phyloP scores from a whole-genome alignment of 352 stramenopile genomes.

The Pythium graminicola region DNA sequence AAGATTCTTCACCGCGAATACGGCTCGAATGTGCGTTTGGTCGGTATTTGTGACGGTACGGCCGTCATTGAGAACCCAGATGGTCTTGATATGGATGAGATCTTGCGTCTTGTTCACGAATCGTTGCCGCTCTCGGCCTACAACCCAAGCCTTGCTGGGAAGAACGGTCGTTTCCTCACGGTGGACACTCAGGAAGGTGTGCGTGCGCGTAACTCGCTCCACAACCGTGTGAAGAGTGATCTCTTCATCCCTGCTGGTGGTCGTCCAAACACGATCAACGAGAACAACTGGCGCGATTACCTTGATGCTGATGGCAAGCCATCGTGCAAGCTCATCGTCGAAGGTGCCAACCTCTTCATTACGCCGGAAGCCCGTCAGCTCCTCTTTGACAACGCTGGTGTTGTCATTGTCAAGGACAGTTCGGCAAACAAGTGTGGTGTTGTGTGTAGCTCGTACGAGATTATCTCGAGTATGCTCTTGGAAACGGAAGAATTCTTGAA shows the following conservation, averaged over 20 bases:
- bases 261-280: slow-evolving; percentile 80
- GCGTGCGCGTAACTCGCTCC: slow-evolving; percentile 96
- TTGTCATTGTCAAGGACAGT: slow-evolving; percentile 97
- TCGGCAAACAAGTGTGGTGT: slow-evolving; percentile 89
- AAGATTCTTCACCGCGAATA: no score
- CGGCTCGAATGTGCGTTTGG: slow-evolving; percentile 91
- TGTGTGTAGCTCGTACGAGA: slow-evolving; percentile 82
- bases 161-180: slow-evolving; percentile 75
- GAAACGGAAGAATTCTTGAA: slow-evolving; percentile 95
- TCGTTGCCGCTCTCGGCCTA: slow-evolving; percentile 86
- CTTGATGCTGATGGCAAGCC: slow-evolving; percentile 63
- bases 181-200: slow-evolving; percentile 69
- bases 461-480: slow-evolving; percentile 93
- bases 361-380: slow-evolving; percentile 80
- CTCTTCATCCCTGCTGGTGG: slow-evolving; percentile 80
- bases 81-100: slow-evolving; percentile 91
- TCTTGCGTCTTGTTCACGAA: slow-evolving; percentile 92
- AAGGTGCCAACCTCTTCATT: slow-evolving; percentile 84
- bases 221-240: slow-evolving; percentile 92
- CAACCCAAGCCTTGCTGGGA: slow-evolving; percentile 38
- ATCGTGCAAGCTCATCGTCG: slow-evolving; percentile 73
- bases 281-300: slow-evolving; percentile 80
- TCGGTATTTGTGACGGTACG: slow-evolving; percentile 87
- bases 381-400: slow-evolving; percentile 93
- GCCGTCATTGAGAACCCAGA: slow-evolving; percentile 94